Base-by-base conservation (phyloP, 2,329 filamentous ascomycete species). In the Magnaporthiopsis poae region DNA sequence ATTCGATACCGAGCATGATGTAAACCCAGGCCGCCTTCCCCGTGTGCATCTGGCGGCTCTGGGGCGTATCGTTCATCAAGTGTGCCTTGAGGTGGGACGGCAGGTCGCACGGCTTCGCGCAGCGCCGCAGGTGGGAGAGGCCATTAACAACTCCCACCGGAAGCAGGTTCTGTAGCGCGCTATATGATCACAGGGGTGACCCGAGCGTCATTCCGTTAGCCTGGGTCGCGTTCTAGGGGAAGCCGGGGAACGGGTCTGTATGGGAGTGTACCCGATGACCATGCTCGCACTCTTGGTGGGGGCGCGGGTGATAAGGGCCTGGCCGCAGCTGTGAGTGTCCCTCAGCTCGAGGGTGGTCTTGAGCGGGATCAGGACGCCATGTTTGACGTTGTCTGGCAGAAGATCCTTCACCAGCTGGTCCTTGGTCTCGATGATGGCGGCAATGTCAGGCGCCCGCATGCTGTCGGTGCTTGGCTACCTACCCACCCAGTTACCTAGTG, bases 51-150 rank as follows among this genome's bases (percentile, higher is more conserved):
- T 84, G 80, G 68, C 82, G 80, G 70, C 84, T 85, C 63, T 75
- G 74, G 0, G 81, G 76, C n/a, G 78, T 80, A 67, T 84, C 82
- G 71, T 86, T 86, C 82, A 87, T 87, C 70, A 84, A 84, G 68
- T 83, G 80, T 7, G 82, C 80, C 74, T 87, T 87, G 68, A 90
- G 80, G 71, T 89, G 87, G 33, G 82, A 78, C 12, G 90, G 89
- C 11, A 93, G 80, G 72, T 89, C 88, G 65, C 81, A 80, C 62
- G 84, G 85, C 76, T 92, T 92, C 67, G 88, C 89, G 75, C 91
- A 91, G 75, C 90, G 85, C 69, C 90, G 89, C 66, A 94, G 81
- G 78, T 94, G 87, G 78, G 86, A 84, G 71, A 89, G 80, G 80
- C 84, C 84, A 76, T 87, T 85, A 82, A 82, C 84, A 73, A 83